A percentile compares a stretch with the other conserved stretches of the same genome.
These are phyloP conservation scores for Catharanthus roseus DNA, from an alignment of 257 asterid species.

Conservation along the genomic window DNA sequence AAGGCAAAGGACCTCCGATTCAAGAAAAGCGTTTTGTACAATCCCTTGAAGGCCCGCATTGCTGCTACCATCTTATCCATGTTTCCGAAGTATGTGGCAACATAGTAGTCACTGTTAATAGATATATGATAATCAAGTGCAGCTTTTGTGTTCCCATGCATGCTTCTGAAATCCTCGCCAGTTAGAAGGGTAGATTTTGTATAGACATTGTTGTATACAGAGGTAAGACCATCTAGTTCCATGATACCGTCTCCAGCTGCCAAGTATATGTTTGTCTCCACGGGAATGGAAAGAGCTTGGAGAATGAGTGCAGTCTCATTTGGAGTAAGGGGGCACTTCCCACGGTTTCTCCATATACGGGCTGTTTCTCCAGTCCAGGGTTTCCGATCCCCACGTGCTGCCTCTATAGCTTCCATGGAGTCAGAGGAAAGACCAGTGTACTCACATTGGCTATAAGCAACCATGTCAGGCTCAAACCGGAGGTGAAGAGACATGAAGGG, in stretches of 20 bases:
- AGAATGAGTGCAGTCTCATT: conserved; percentile 76
- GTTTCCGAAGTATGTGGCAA: conserved; percentile 88
- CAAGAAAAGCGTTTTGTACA: conserved; percentile 62
- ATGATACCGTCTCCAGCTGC: conserved; percentile 97
- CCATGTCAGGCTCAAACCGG: conserved; percentile 99
- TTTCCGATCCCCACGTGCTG: conserved; percentile 72
- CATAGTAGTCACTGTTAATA: conserved; percentile 61
- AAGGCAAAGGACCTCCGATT: conserved; percentile 63
- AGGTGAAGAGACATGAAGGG: conserved; percentile 98
- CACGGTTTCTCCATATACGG: conserved; percentile 82
- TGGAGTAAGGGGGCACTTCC: conserved; percentile 95
- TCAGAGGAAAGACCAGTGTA: conserved; percentile 60
- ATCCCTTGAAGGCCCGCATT: conserved; percentile 72
- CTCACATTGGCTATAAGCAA: conserved; percentile 88
- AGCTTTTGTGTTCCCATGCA: conserved; percentile 98
- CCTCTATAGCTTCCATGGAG: conserved; percentile 65
- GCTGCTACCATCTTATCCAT: conserved; percentile 99
- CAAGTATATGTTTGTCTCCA: conserved; percentile 66
- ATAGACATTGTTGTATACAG: conserved; percentile 56
- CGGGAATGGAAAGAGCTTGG: conserved; percentile 74
- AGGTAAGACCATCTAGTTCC: conserved; percentile 79
- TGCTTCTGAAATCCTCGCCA: conserved; percentile 54
- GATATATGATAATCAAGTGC: conserved; percentile 83
- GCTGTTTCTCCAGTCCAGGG: conserved; percentile 93
- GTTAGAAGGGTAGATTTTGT: conserved; percentile 64